Conservation (phyloP, 2,329 filamentous ascomycete genomes). For the Davidsoniella neocaledoniae region DNA sequence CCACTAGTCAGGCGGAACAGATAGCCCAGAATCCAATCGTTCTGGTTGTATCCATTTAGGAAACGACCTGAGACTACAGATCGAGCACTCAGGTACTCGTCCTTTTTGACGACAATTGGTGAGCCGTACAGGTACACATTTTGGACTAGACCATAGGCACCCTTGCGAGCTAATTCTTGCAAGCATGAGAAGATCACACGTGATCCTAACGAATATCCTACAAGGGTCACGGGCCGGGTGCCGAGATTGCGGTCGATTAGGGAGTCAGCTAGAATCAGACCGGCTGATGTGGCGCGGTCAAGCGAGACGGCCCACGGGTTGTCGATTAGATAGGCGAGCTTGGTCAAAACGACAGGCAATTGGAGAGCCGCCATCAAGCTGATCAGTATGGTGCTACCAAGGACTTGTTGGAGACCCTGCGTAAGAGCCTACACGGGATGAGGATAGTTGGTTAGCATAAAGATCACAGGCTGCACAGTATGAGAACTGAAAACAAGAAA, state of each 20-base stretch:
- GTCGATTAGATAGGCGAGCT: constrained; percentile 89
- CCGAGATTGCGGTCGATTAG: constrained; percentile 83
- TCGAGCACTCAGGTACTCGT: constrained; percentile 68
- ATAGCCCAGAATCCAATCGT: constrained; percentile 95
- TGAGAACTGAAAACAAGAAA: constrained; percentile 18
- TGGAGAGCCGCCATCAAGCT: constrained; percentile 85
- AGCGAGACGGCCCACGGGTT: constrained; percentile 98
- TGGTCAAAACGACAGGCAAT: constrained; percentile 80
- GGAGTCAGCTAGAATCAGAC: constrained; percentile 85
- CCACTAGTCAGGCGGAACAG: constrained; percentile 88
- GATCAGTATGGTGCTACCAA: constrained; percentile 77
- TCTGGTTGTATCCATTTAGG: constrained; percentile 82
- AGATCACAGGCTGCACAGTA: not conserved
- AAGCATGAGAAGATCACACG: constrained; percentile 87
- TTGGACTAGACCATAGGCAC: constrained; percentile 73
- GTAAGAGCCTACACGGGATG: constrained; percentile 56
- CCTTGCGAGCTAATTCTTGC: constrained; percentile 67
- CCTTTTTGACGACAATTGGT: constrained; percentile 76
- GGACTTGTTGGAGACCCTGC: constrained; percentile 85
- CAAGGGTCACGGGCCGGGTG: constrained; percentile 76
- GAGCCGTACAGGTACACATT: constrained; percentile 93
- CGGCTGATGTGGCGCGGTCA: constrained; percentile 72
- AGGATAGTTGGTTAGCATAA: constrained; percentile 15
- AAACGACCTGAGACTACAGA: constrained; percentile 86
- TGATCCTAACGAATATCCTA: constrained; percentile 86